Base-by-base conservation (phyloP, 2,329 filamentous ascomycete species). In the Ceratocystis huliohia region DNA sequence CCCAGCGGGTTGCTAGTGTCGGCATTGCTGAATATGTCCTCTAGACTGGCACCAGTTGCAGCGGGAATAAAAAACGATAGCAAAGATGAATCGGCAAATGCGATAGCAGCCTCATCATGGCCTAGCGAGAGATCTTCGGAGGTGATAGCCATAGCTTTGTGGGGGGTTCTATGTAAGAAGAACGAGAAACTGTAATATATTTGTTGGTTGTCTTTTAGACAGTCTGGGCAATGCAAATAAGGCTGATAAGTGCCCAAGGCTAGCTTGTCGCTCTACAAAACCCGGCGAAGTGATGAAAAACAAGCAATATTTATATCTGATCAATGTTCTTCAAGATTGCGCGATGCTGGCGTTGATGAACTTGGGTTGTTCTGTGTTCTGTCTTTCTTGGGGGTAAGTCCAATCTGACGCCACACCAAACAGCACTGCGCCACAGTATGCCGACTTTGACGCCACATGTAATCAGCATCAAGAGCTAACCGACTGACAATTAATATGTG, bases 51-150 rank as follows among this genome's bases (percentile, higher is more conserved):
- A 46, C 82, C 72, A 66, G 84, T 85, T 22, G 80, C 75, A 62
- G 80, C 76, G 8, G 85, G 85, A 63, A 88, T 76, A 57, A 87
- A 77, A 70, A 86, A 86, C 46, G 80, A 80, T 66, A 88, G 76
- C 67, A 82, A 79, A 2, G 85, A 83, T 68, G 80, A 77, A 67
- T 86, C 82, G 61, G 83, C 76, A 72, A 87, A 83, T 70, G 78
- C 77, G 15, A 75, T 70, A 65, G 70, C 75, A 62, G 71, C 74
- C 70, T 72, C 70, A 69, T 68, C 65, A 56, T 69, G 67, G 37
- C 65, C 69, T n/a, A 67, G 33, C 22, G 64, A 48, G 67, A 77
- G 70, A 69, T 72, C 72, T 65, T 72, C 69, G 61, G 75, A 72
- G 63, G 71, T 64, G 67, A 70, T 71, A 56, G 70, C 69, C 72